Evolutionary conservation across 208 protist species (phyloP), one percentile per base, ranked within the genome.

Genomic region (Leishmania turanica): DNA sequence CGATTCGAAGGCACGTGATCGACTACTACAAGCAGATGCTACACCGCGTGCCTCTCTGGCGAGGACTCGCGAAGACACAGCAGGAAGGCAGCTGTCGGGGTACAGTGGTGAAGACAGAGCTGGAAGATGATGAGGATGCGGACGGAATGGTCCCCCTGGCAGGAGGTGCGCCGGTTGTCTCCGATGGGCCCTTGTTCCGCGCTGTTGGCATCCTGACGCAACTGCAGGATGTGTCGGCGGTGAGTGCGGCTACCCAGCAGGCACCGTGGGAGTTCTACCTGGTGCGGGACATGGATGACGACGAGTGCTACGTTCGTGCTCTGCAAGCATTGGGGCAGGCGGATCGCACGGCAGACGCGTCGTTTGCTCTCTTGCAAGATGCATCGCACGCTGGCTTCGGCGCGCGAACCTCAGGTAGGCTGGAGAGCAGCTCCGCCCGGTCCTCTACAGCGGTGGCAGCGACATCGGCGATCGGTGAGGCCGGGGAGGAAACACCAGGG

Each of bases 241-340:
- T 78, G 2, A 84, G 89, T 37, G 82, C 74, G 2, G 79, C 84
- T 0, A 80, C 88, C 64, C 84, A 87, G 74, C 79, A 86, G 40
- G 77, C 87, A 70, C 94, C 94, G 80, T 97, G 94, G 94, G 94
- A 97, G 80, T 93, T 97, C 64, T 92, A 89, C 83, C 84, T 91
- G 9, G 93, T 97, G 24, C 77, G 75, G 17, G 86, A 96, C 87
- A 11, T 92, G 17, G 82, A 92, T 34, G 92, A 96, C 78, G 92
- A 96, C 17, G 85, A 80, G 8, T 66, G 82, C 70, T 97, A 92
- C 82, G 17, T 81, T 2, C 82, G 62, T 3, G 88, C 91, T 3
- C 84, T 97, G 34, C 60, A 77, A 5, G 91, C 94, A 9, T 81
- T 97, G 79, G 78, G 77, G 53, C 79, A 85, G 70, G 81, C 91